These are phyloP conservation scores for Thymus quinquecostatus DNA, from an alignment of 257 asterid species.

Conservation along the genomic window DNA sequence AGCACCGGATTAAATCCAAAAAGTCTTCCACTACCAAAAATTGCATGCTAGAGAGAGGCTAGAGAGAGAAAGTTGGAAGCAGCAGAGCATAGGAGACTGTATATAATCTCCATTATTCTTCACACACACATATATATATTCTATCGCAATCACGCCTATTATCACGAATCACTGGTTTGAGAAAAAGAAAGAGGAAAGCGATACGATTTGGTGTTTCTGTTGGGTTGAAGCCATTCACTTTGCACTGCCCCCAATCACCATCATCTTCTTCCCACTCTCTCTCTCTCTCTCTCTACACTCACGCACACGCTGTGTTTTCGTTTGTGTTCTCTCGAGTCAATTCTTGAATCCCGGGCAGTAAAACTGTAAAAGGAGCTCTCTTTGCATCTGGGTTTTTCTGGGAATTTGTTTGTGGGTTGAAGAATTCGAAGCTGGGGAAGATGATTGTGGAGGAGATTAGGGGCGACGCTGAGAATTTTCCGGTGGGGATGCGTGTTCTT, in stretches of 20 bases:
- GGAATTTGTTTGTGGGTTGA: constrained; percentile 16
- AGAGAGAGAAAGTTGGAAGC: constrained; percentile 30
- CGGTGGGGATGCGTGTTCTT: constrained; percentile 89
- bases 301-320: constrained; percentile 29
- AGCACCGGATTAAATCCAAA: constrained; percentile 29
- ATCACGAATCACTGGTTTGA: constrained; percentile 15
- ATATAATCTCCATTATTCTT: constrained; percentile 41
- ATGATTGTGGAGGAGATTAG: constrained; percentile 73
- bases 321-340: constrained; percentile 26
- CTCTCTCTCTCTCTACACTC: constrained; percentile 24
- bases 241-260: constrained; percentile 57
- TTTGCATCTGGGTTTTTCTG: constrained; percentile 40
- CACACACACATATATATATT: constrained; percentile 28
- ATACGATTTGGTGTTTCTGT: constrained; percentile 56
- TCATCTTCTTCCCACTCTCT: constrained; percentile 49
- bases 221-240: constrained; percentile 56
- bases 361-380: not conserved
- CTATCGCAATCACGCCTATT: constrained; percentile 1
- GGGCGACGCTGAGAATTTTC: constrained; percentile 54
- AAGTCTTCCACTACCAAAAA: constrained; percentile 47
- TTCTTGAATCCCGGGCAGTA: not conserved
- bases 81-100: constrained; percentile 32
- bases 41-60: constrained; percentile 44
- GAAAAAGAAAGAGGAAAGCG: constrained; percentile 29
- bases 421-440: constrained; percentile 29